These are phyloP conservation scores for Talaromyces atroroseus DNA, from an alignment of 2,329 filamentous ascomycete genomes.

Conservation along the genomic window DNA sequence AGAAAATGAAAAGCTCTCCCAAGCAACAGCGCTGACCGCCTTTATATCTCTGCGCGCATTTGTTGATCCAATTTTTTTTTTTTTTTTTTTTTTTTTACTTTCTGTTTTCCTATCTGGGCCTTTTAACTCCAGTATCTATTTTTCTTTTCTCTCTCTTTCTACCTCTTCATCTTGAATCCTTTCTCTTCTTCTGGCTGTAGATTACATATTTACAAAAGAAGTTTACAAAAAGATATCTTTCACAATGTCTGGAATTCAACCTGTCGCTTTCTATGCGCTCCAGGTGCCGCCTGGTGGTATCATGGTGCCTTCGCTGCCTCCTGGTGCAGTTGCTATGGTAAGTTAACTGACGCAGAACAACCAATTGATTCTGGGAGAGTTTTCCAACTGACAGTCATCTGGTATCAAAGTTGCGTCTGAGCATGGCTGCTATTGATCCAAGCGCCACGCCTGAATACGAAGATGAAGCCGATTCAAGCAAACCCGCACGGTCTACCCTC, in stretches of 20 bases:
- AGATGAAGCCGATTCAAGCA: constrained; percentile 56
- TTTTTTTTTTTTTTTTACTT: constrained; percentile 8
- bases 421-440: constrained; percentile 97
- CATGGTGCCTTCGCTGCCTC: constrained; percentile 65
- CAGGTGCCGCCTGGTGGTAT: constrained; percentile 81
- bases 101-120: not conserved
- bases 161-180: not conserved
- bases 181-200: not conserved
- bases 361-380: not conserved
- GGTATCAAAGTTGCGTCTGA: constrained; percentile 74
- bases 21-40: constrained; percentile 12
- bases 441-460: constrained; percentile 66
- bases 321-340: constrained; percentile 79
- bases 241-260: constrained; percentile 46
- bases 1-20: constrained; percentile 7
- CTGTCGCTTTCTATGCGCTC: constrained; percentile 84
- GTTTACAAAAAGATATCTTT: not conserved
- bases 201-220: not conserved
- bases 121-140: not conserved
- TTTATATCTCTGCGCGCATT: constrained; percentile 8
- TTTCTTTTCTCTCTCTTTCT: not conserved
- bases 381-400: not conserved
- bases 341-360: constrained; percentile 34
- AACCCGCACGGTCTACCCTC: constrained; percentile 72
- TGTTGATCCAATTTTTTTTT: constrained; percentile 11